These are phyloP conservation scores for Mortierella sp. DNA, from an alignment of 371 early-diverging fungal genomes.

Conservation along the genomic window DNA sequence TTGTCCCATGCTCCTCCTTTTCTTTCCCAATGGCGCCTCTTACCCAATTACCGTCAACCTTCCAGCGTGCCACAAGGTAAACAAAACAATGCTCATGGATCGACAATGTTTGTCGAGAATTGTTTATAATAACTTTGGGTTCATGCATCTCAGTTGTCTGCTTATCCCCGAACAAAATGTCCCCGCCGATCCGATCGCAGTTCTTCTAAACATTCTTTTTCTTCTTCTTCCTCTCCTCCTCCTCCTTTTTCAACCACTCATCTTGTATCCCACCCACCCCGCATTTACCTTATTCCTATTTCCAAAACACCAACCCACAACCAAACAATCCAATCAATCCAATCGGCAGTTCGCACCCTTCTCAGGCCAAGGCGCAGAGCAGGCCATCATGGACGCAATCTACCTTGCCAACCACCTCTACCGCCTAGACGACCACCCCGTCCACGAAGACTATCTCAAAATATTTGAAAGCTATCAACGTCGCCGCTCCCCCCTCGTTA, in stretches of 20 bases:
- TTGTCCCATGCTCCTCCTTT: background rate
- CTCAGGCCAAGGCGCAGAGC: conserved; percentile 46
- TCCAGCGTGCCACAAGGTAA: conserved; percentile 50
- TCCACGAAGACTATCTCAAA: conserved; percentile 20
- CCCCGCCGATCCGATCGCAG: background rate
- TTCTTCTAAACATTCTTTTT: conserved; percentile 2
- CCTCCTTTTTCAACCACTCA: background rate
- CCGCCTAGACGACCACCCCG: conserved; percentile 17
- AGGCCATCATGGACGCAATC: conserved; percentile 44
- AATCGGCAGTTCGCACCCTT: conserved; percentile 27
- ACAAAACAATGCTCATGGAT: background rate
- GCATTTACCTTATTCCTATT: background rate
- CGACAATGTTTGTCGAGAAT: background rate
- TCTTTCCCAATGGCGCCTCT: background rate
- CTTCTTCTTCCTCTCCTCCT: background rate
- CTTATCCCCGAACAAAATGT: background rate
- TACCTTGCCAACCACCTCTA: conserved; percentile 38
- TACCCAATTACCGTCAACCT: background rate
- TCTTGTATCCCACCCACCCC: no score
- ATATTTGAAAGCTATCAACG: conserved; percentile 26
- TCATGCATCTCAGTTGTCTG: background rate
- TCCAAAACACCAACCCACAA: background rate
- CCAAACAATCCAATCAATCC: no score
- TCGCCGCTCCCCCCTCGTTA: conserved; percentile 11
- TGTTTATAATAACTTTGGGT: background rate